These are phyloP conservation scores for Panaeolus cyanescens DNA, from an alignment of 768 basidiomycete genomes.

Conservation along the genomic window DNA sequence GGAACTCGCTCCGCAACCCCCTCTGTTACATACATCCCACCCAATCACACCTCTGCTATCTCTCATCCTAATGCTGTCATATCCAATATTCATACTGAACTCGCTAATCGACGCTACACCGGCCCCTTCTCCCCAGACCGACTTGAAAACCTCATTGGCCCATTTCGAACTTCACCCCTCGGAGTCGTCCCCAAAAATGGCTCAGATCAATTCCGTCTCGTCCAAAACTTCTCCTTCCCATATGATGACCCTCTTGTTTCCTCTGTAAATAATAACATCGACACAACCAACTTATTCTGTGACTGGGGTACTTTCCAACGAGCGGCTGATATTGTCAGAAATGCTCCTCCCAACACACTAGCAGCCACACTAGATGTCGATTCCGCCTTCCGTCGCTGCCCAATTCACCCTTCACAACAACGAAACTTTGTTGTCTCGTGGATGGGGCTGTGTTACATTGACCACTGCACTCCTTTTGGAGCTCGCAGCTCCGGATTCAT, in stretches of 20 bases:
- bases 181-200: conserved; percentile 36
- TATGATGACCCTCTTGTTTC: conserved; percentile 14
- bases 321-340: conserved; percentile 7
- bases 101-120: conserved; percentile 31
- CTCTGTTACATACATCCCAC: conserved; percentile 23
- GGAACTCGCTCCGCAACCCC: conserved; percentile 23
- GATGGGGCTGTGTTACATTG: conserved; percentile 24
- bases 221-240: conserved; percentile 35
- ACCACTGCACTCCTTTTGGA: conserved; percentile 29
- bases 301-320: conserved; percentile 21
- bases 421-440: conserved; percentile 21
- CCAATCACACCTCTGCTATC: conserved; percentile 33
- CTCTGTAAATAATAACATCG: conserved; percentile 32
- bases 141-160: conserved; percentile 37
- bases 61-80: conserved; percentile 30
- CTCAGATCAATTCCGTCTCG: conserved; percentile 24
- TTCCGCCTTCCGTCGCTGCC: conserved; percentile 33
- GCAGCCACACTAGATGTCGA: conserved; percentile 40
- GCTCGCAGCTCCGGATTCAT: conserved; percentile 24
- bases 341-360: conserved; percentile 31
- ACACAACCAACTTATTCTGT: conserved; percentile 28
- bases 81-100: conserved; percentile 32
- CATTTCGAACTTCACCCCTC: conserved; percentile 41
- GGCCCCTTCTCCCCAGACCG: conserved; percentile 22
- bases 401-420: conserved; percentile 30